Percentiles rank a stretch among this genome's conserved stretches.
Conservation (phyloP, 495 filamentous ascomycete species). For the Aspergillus leporis region DNA sequence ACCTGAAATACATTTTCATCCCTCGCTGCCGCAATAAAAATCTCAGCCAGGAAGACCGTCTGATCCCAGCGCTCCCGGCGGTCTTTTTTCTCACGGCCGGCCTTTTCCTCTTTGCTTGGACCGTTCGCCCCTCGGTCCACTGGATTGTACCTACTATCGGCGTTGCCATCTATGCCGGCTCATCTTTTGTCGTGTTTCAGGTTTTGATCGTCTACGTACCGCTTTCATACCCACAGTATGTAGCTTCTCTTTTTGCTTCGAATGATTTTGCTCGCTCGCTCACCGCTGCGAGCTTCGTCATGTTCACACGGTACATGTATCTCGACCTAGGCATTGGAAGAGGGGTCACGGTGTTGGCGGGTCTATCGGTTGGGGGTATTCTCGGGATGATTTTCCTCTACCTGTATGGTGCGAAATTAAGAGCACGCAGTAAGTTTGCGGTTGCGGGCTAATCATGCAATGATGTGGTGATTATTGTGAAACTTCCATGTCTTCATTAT, state of each 20-base stretch:
- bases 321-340: conserved; percentile 60
- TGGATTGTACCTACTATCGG: conserved; percentile 65
- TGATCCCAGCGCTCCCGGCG: conserved; percentile 45
- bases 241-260: conserved; percentile 49
- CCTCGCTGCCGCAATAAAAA: conserved; percentile 14
- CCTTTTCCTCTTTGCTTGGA: conserved; percentile 60
- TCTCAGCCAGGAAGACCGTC: conserved; percentile 28
- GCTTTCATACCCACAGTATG: conserved; percentile 43
- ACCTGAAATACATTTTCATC: conserved; percentile 1
- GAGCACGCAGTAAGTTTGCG: conserved; percentile 20
- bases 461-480: too few species aligned
- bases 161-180: conserved; percentile 41
- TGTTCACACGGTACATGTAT: conserved; percentile 39
- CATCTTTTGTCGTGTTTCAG: conserved; percentile 5
- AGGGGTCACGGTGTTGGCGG: conserved; percentile 59
- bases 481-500: too few species aligned
- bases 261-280: conserved; percentile 26
- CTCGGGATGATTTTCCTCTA: conserved; percentile 11
- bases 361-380: conserved; percentile 35
- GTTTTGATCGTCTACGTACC: conserved; percentile 47
- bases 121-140: conserved; percentile 41
- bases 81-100: conserved; percentile 48
- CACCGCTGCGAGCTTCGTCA: conserved; percentile 39
- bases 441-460: background rate
- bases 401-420: conserved; percentile 6